Conservation (phyloP, 1,139 yeast species). For the Hansenula sp. region DNA sequence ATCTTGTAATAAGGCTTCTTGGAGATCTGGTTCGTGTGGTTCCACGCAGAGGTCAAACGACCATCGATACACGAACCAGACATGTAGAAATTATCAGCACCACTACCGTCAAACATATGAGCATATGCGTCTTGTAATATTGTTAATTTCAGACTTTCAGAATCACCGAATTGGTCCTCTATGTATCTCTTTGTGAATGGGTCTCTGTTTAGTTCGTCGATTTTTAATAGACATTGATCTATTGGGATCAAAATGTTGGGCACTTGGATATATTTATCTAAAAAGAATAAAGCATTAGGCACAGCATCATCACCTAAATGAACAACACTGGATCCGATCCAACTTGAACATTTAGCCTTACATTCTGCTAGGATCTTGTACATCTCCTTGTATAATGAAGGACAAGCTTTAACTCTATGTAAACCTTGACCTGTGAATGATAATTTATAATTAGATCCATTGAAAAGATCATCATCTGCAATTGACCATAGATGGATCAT, state of each 20-base stretch:
- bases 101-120: slow-evolving; percentile 75
- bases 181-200: slow-evolving; percentile 45
- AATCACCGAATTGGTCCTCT: slow-evolving; percentile 48
- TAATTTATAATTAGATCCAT: slow-evolving; percentile 45
- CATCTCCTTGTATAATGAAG: slow-evolving; percentile 62
- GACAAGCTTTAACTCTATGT: slow-evolving; percentile 67
- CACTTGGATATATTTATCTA: slow-evolving; percentile 72
- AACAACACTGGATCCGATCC: slow-evolving; percentile 76
- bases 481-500: slow-evolving; percentile 69
- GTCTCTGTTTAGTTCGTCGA: slow-evolving; percentile 49
- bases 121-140: slow-evolving; percentile 65
- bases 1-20: slow-evolving; percentile 61
- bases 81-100: slow-evolving; percentile 74
- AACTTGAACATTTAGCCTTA: slow-evolving; percentile 52
- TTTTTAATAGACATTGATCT: slow-evolving; percentile 47
- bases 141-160: slow-evolving; percentile 43
- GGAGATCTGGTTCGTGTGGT: slow-evolving; percentile 64
- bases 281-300: slow-evolving; percentile 69
- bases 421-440: slow-evolving; percentile 78
- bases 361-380: slow-evolving; percentile 57
- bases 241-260: slow-evolving; percentile 70
- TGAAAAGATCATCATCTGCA: slow-evolving; percentile 63
- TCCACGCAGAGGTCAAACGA: slow-evolving; percentile 73
- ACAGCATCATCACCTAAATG: slow-evolving; percentile 78
- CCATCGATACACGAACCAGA: slow-evolving; percentile 83